phyloP scores from a whole-genome alignment of 257 asterid species.

The Misopates orontium region DNA sequence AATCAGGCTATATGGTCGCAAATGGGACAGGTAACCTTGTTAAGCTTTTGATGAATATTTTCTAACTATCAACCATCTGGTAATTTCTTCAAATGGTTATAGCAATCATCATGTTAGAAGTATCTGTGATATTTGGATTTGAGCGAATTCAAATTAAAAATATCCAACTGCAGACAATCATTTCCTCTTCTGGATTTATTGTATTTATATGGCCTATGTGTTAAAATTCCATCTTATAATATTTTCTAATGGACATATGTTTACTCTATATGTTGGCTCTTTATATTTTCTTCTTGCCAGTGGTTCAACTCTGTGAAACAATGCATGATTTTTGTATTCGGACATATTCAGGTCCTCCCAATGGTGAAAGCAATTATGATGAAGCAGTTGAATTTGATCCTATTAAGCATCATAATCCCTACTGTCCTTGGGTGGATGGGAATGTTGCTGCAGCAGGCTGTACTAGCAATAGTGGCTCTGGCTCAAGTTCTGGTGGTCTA shows the following conservation, averaged over 20 bases:
- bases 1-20: constrained; percentile 68
- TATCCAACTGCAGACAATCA: neutral
- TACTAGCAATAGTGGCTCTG: constrained; percentile 73
- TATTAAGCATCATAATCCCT: constrained; percentile 82
- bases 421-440: constrained; percentile 99
- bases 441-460: constrained; percentile 99
- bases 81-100: neutral
- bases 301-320: constrained; percentile 2
- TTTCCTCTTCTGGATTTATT: constrained; percentile 11
- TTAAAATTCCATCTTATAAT: constrained; percentile 15
- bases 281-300: constrained; percentile 19
- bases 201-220: constrained; percentile 9
- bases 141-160: constrained; percentile 9
- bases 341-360: constrained; percentile 65
- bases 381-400: constrained; percentile 93
- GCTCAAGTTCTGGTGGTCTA: constrained; percentile 67
- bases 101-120: neutral
- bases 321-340: constrained; percentile 27
- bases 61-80: constrained; percentile 13
- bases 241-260: neutral
- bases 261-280: neutral
- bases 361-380: constrained; percentile 89
- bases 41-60: constrained; percentile 21
- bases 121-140: neutral
- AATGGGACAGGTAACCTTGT: constrained; percentile 62